These are phyloP conservation scores for Xylaria sp. DNA, from an alignment of 2,329 filamentous ascomycete genomes.

Conservation along the genomic window DNA sequence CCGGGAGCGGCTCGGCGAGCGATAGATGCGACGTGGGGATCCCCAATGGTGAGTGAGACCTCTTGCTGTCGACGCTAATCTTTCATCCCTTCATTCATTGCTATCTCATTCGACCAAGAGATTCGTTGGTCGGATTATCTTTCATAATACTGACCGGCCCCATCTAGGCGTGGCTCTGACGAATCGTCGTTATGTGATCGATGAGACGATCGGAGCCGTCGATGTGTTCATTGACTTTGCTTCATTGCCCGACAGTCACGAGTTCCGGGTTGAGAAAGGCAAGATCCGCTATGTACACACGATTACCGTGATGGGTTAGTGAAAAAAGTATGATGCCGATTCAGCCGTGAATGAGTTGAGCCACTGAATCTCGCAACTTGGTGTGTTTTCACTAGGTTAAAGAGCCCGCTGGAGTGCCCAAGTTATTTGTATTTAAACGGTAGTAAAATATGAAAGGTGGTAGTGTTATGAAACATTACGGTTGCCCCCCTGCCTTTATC, in stretches of 20 bases:
- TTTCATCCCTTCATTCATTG: not conserved
- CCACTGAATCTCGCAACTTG: not conserved
- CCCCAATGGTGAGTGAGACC: slow-evolving; percentile 47
- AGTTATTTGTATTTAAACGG: slow-evolving; percentile 4
- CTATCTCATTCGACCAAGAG: not conserved
- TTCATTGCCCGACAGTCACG: slow-evolving; percentile 51
- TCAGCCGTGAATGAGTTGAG: not conserved
- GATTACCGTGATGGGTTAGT: slow-evolving; percentile 48
- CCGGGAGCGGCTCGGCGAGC: slow-evolving; percentile 46
- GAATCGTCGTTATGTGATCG: slow-evolving; percentile 49
- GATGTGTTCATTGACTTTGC: slow-evolving; percentile 50
- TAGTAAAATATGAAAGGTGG: slow-evolving; percentile 2
- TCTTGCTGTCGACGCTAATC: too few relatives aligned
- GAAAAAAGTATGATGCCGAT: not conserved
- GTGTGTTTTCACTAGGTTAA: not conserved
- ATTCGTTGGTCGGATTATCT: not conserved
- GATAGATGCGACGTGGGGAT: slow-evolving; percentile 53
- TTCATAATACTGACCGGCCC: not conserved
- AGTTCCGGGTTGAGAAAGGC: slow-evolving; percentile 51
- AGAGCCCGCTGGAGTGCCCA: not conserved
- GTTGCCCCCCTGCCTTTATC: not conserved
- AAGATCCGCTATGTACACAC: slow-evolving; percentile 52
- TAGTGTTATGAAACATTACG: not conserved
- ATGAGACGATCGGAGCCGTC: slow-evolving; percentile 48
- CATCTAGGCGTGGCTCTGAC: slow-evolving; percentile 44